Conservation (phyloP, 306 rosid genomes). For the Pyrus communis region DNA sequence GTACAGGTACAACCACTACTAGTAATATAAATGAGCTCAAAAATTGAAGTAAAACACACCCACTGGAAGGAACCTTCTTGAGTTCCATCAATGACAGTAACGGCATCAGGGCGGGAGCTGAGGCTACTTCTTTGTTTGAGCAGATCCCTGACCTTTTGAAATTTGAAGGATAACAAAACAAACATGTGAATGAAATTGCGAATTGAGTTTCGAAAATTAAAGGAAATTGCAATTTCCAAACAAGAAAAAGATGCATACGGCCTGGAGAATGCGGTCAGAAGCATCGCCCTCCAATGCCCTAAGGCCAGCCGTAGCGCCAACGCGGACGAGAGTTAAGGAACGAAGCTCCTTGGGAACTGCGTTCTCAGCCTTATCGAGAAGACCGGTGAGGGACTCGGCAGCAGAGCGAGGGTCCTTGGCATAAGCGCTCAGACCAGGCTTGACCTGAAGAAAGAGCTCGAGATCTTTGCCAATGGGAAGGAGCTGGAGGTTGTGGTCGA, state of each 20-base stretch:
- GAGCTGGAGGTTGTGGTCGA: conserved; percentile 67
- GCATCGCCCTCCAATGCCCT: conserved; percentile 75
- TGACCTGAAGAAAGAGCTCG: conserved; percentile 68
- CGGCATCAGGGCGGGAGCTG: conserved; percentile 47
- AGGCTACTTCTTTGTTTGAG: conserved; percentile 52
- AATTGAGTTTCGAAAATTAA: neutral
- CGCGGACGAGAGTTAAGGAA: conserved; percentile 78
- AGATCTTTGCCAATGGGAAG: conserved; percentile 85
- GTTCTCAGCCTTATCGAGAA: conserved; percentile 61
- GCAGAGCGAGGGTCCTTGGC: conserved; percentile 65
- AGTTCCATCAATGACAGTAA: conserved; percentile 84
- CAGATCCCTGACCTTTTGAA: conserved; percentile 70
- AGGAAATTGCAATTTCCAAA: neutral
- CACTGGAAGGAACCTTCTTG: conserved; percentile 96
- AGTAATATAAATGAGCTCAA: neutral
- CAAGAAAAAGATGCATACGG: conserved; percentile 35
- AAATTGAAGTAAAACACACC: conserved; percentile 40
- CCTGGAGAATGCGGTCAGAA: conserved; percentile 79
- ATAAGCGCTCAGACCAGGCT: conserved; percentile 75
- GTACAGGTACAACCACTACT: too few relatives aligned
- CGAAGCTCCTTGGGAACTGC: conserved; percentile 73
- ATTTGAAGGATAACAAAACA: neutral
- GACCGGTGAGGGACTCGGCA: conserved; percentile 58
- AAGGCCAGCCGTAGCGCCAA: conserved; percentile 99
- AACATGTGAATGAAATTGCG: neutral